Base-by-base conservation (phyloP, 2,329 filamentous ascomycete genomes). In the Fragosphaeria purpurea region DNA sequence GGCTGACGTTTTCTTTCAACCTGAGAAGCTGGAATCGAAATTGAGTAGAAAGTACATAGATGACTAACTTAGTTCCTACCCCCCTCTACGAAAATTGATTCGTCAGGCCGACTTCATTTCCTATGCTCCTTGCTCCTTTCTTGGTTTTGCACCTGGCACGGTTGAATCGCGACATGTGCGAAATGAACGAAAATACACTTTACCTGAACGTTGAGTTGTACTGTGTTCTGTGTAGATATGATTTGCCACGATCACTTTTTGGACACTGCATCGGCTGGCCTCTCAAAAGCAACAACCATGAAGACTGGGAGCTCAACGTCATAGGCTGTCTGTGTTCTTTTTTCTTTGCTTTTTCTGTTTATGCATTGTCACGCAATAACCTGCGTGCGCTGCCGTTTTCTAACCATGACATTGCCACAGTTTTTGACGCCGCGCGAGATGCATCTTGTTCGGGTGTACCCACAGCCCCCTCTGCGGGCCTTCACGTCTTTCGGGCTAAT, bases 401-500 rank as follows among this genome's bases (percentile, higher is more conserved):
- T 46, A 13, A 46, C 44, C 10, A 5, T 32, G n/a, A 22, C 44
- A 8, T 37, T 22, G 22, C 22, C 22, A 31, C 39, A 51, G 49
- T 51, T 39, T 47, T 47, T 47, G 34, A 51, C 34, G 33, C 40
- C 9, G n/a, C 39, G 9, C 30, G 12, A 40, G 22, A 46, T 2
- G 41, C 50, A 32, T 4, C 40, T 8, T 12, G 30, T 9, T 40
- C 33, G 8, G 44, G 34, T 9, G 12, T 50, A 30, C 47, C 35
- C 45, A 45, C 40, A 9, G 44, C 13, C 33, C 41, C 41, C 4
- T 39, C 42, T n/a, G 35, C 44, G 41, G 41, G 6, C 42, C 44
- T 31, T 22, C 22, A 50, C 33, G 41, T 50, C 34, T 53, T 53
- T 42, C 34, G 40, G 37, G 35, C 51, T n/a, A 35, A 53, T 38